Base-by-base conservation (phyloP, 2,329 filamentous ascomycete genomes). In the Gremmenia infestans region DNA sequence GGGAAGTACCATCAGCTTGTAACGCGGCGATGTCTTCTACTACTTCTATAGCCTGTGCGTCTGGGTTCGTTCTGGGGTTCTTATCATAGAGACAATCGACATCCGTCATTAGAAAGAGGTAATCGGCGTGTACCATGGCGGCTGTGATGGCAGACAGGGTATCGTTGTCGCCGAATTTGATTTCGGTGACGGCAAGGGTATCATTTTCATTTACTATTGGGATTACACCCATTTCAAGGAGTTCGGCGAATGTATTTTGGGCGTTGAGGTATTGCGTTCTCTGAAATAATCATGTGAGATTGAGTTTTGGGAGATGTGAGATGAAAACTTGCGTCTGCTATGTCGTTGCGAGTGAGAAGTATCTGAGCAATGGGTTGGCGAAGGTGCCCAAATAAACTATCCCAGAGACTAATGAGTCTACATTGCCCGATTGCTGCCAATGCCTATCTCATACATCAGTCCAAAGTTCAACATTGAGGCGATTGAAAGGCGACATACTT, bases 181-280 rank as follows among this genome's bases (percentile, higher is more conserved):
- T 99, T 80, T 99, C 94, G 46, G 93, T 89, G 62, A 99, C 94
- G 23, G 92, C 91, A 53, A 99, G 77, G 2, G 94, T 99, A 72
- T 99, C 94, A 72, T 99, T 99, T 74, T 99, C 94, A 68, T 99
- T 99, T 61, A 99, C 94, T 66, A 99, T 97, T 9, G 94, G 94
- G 60, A 99, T 95, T 25, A 97, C 93, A 2, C 92, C 92, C 87
- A 97, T 94, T 67, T 92, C 86, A 17, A 99, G 77, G 48, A 97
- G 80, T 72, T 96, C 91, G 52, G 85, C 82, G 70, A 99, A 89
- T 0, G 94, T 97, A 69, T 96, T 97, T 73, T 97, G 91, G 0
- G 94, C 94, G 75, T 99, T 99, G 61, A 92, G 81, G 71, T 97
- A 99, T 78, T 96, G 89, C 28, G 91, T 93, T 58, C 91, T 86